Evolutionary conservation across 306 rosid genomes (phyloP).

Genomic region (Fragaria iinumae): DNA sequence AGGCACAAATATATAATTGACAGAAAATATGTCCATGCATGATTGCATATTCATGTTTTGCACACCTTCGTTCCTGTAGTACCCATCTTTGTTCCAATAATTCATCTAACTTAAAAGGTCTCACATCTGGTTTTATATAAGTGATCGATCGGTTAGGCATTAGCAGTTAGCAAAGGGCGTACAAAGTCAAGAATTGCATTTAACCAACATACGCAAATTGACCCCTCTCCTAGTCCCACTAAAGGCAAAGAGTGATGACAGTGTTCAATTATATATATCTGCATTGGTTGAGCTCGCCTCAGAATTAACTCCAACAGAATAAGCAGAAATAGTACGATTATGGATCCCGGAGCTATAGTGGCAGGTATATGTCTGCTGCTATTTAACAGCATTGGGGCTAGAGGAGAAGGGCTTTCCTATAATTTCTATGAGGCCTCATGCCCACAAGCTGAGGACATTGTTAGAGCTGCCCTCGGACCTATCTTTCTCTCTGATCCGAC

Average conservation of each 20-base stretch:
- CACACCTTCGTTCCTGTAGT: not conserved
- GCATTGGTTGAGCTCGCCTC: not conserved
- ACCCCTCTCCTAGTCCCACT: slow-evolving; percentile 1
- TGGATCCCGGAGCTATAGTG: slow-evolving; percentile 15
- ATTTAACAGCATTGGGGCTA: slow-evolving; percentile 9
- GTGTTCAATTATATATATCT: not conserved
- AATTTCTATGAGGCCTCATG: slow-evolving; percentile 34
- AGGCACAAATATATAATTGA: not conserved
- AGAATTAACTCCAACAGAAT: not conserved
- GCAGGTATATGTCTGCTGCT: not conserved
- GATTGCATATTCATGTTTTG: not conserved
- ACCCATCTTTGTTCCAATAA: not conserved
- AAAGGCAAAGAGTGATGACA: not conserved
- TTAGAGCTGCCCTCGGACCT: slow-evolving; percentile 17
- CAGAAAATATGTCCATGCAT: not conserved
- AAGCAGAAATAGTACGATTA: not conserved
- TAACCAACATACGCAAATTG: not conserved
- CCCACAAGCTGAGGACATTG: slow-evolving; percentile 29
- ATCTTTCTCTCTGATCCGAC: slow-evolving; percentile 29
- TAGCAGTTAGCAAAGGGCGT: not conserved
- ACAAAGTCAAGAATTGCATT: not conserved
- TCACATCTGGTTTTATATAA: not conserved
- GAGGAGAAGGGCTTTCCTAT: slow-evolving; percentile 27
- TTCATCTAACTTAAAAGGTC: not conserved
- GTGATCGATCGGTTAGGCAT: not conserved